Evolutionary conservation across 1,284 basidiomycete genomes (phyloP).

Genomic region (Ceratobasidium sp.): DNA sequence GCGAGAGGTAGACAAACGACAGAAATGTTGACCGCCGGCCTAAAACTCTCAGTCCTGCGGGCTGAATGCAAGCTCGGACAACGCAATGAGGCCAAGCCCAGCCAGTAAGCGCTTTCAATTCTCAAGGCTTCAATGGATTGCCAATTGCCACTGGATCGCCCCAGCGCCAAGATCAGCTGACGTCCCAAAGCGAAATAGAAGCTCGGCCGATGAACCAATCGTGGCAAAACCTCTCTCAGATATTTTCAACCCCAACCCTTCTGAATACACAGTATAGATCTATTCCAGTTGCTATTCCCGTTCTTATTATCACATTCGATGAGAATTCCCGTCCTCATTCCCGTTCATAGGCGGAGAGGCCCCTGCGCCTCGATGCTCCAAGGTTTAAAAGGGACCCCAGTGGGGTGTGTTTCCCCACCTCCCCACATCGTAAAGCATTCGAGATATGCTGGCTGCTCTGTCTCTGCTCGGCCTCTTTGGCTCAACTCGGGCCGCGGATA

Average conservation of each 20-base stretch:
- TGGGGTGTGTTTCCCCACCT: not conserved
- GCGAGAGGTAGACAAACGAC: too few relatives aligned
- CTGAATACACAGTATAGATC: not conserved
- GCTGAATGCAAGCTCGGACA: not conserved
- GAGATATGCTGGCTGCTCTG: slow-evolving; percentile 7
- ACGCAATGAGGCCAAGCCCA: too few relatives aligned
- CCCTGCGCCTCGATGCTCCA: not conserved
- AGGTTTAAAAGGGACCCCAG: not conserved
- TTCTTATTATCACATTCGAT: not conserved
- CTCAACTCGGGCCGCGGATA: slow-evolving; percentile 21
- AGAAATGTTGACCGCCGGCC: too few relatives aligned
- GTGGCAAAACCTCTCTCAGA: not conserved
- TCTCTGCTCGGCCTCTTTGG: slow-evolving; percentile 8
- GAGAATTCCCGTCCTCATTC: too few relatives aligned
- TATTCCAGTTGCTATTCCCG: slow-evolving; percentile 30
- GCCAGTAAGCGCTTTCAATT: not conserved
- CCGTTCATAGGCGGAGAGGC: not conserved
- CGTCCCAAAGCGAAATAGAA: slow-evolving; percentile 21
- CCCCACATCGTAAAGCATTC: not conserved
- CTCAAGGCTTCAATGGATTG: not conserved
- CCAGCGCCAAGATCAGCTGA: slow-evolving; percentile 13
- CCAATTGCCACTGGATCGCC: not conserved
- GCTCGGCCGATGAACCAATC: slow-evolving; percentile 9
- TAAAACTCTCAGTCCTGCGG: not conserved
- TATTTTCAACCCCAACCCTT: not conserved